Conservation (phyloP, 495 filamentous ascomycete species). For the Xylaria curta region DNA sequence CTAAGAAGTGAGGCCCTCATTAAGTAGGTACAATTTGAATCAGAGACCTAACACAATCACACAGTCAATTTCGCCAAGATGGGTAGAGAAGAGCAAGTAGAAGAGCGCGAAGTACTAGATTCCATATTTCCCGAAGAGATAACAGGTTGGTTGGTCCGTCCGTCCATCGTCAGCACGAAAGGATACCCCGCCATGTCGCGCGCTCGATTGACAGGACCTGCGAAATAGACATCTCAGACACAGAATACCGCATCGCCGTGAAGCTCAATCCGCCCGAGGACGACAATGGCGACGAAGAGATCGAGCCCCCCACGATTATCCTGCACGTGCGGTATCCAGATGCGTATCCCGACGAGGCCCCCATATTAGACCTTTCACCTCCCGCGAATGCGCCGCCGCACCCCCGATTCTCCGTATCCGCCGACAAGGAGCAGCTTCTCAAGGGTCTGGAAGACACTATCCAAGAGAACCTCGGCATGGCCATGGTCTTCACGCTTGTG, state of each 20-base stretch:
- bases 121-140: constrained; percentile 99
- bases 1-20: not conserved
- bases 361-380: constrained; percentile 74
- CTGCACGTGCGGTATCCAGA: constrained; percentile 86
- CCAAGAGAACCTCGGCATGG: constrained; percentile 91
- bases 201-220: constrained; percentile 6
- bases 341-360: constrained; percentile 85
- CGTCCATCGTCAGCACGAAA: not conserved
- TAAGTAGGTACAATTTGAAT: not conserved
- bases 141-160: constrained; percentile 63
- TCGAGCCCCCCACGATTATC: constrained; percentile 68
- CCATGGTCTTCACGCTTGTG: constrained; percentile 95
- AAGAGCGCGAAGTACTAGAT: constrained; percentile 96
- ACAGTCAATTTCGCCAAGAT: constrained; percentile 54
- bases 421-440: constrained; percentile 75
- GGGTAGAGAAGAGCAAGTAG: constrained; percentile 91
- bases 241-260: constrained; percentile 83
- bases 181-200: constrained; percentile 27
- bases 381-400: constrained; percentile 73
- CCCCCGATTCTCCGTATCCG: constrained; percentile 59
- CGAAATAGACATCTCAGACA: constrained; percentile 78
- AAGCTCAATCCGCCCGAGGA: constrained; percentile 73
- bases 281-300: constrained; percentile 55
- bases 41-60: not conserved
- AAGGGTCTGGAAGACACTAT: constrained; percentile 70